Evolutionary conservation across 306 rosid genomes (phyloP).

Genomic region (Benincasa hispida): DNA sequence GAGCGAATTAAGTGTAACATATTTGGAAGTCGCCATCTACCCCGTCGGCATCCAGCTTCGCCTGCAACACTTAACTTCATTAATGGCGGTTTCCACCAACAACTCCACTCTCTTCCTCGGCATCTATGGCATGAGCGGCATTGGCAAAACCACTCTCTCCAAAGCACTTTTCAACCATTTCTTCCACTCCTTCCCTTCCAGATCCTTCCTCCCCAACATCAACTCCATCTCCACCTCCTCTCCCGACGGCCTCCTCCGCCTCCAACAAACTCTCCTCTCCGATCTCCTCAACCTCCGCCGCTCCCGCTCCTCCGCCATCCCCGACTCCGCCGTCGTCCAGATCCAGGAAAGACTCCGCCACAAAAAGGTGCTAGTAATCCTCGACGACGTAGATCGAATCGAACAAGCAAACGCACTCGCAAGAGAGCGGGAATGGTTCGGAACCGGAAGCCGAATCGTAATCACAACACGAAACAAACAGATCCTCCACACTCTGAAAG

Average conservation of each 20-base stretch:
- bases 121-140: conserved; percentile 10
- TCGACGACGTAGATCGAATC: background rate
- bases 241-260: background rate
- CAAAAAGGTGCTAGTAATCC: background rate
- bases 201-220: conserved; percentile 1
- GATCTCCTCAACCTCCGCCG: background rate
- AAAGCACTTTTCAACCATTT: conserved; percentile 8
- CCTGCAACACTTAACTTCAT: background rate
- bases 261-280: background rate
- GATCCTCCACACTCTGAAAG: background rate
- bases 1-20: background rate
- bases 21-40: conserved; percentile 2
- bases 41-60: background rate
- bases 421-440: background rate
- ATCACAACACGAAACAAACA: conserved; percentile 6
- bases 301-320: background rate
- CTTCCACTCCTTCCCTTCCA: background rate
- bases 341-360: background rate
- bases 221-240: background rate
- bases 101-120: background rate
- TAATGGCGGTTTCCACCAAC: background rate
- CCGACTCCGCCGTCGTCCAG: background rate
- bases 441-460: conserved; percentile 1
- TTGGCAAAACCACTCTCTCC: background rate
- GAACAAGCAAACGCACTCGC: conserved; percentile 6